Evolutionary conservation across 2,329 filamentous ascomycete species (phyloP).

Genomic region (Colletotrichum sojae): DNA sequence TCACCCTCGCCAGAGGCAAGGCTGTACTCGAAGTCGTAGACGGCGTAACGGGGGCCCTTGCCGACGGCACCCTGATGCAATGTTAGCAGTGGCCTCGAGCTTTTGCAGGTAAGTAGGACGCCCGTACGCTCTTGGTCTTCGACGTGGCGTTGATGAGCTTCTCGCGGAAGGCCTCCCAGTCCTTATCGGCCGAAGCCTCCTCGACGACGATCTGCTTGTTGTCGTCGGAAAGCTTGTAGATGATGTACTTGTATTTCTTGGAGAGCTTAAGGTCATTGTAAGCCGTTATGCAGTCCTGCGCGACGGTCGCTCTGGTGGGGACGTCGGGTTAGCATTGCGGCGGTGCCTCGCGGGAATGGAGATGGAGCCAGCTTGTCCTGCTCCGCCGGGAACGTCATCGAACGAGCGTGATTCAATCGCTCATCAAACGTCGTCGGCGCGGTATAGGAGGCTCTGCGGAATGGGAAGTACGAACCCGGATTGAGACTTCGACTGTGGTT

Average conservation of each 20-base stretch:
- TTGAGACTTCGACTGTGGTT: slow-evolving; percentile 68
- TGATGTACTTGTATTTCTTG: slow-evolving; percentile 88
- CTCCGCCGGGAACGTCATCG: slow-evolving; percentile 38
- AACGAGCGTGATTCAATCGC: slow-evolving; percentile 29
- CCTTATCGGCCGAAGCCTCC: slow-evolving; percentile 74
- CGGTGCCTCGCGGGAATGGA: slow-evolving; percentile 16
- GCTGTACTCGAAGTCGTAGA: slow-evolving; percentile 88
- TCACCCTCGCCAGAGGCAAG: slow-evolving; percentile 80
- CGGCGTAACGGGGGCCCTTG: slow-evolving; percentile 84
- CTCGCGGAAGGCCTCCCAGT: slow-evolving; percentile 82
- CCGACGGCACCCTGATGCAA: slow-evolving; percentile 65
- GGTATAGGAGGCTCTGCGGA: slow-evolving; percentile 28
- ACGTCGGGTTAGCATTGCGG: slow-evolving; percentile 38
- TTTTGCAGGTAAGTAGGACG: slow-evolving; percentile 20
- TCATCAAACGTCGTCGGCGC: slow-evolving; percentile 32
- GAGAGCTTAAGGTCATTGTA: slow-evolving; percentile 89
- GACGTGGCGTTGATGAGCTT: slow-evolving; percentile 81
- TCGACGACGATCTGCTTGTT: slow-evolving; percentile 87
- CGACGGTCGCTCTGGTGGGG: slow-evolving; percentile 76
- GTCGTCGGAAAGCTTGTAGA: slow-evolving; percentile 90
- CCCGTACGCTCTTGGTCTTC: slow-evolving; percentile 76
- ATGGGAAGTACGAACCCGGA: slow-evolving; percentile 70
- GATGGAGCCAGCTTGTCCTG: slow-evolving; percentile 40
- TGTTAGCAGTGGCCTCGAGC: slow-evolving; percentile 15
- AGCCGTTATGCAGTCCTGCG: slow-evolving; percentile 77